These are phyloP conservation scores for Pseudopithomyces chartarum DNA, from an alignment of 2,329 filamentous ascomycete species.

Conservation along the genomic window DNA sequence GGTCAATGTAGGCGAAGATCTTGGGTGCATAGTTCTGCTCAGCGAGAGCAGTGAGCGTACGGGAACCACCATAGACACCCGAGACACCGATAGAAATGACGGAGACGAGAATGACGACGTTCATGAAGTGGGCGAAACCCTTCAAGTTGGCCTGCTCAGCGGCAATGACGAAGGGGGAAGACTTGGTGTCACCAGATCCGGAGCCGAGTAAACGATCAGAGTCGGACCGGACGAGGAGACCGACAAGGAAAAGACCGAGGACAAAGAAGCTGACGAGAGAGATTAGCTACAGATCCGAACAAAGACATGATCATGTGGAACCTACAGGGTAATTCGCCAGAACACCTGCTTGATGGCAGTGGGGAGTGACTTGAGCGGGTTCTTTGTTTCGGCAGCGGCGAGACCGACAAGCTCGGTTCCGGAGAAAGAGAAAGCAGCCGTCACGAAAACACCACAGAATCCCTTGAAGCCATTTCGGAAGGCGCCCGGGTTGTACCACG, in stretches of 20 bases:
- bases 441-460: constrained; percentile 78
- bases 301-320: not conserved
- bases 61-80: constrained; percentile 61
- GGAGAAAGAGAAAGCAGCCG: constrained; percentile 75
- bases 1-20: constrained; percentile 80
- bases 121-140: constrained; percentile 68
- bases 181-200: constrained; percentile 43
- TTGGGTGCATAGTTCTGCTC: constrained; percentile 70
- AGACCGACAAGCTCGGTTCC: constrained; percentile 80
- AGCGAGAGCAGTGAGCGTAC: constrained; percentile 61
- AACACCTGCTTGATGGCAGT: constrained; percentile 53
- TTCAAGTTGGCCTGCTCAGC: constrained; percentile 65
- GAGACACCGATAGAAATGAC: constrained; percentile 66
- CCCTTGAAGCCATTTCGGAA: constrained; percentile 85
- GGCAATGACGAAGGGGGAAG: constrained; percentile 70
- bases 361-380: constrained; percentile 57
- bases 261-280: constrained; percentile 49
- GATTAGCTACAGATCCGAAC: constrained; percentile 11
- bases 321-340: constrained; percentile 50
- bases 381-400: constrained; percentile 76
- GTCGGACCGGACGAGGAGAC: constrained; percentile 48
- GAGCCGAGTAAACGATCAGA: constrained; percentile 41
- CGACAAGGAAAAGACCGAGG: constrained; percentile 50
- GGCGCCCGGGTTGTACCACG: constrained; percentile 62
- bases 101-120: constrained; percentile 67